A percentile compares a stretch with the other conserved stretches of the same genome.
Conservation (phyloP, 1,139 yeast genomes). For the Zygosaccharomyces sapae region DNA sequence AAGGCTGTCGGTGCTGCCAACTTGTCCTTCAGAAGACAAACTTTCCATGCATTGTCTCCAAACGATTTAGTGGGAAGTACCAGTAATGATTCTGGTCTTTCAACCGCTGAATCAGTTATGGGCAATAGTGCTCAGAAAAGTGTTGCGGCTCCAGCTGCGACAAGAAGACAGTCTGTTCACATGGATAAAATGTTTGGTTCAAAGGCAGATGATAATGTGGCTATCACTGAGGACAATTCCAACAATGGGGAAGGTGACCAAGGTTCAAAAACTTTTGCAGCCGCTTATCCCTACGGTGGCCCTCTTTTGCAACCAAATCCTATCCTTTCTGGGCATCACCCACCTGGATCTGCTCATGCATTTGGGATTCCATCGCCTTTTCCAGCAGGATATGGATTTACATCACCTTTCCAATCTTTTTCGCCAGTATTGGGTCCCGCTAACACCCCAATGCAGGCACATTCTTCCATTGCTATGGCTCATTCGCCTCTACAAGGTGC, state of each 20-base stretch:
- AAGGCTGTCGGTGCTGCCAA: constrained; percentile 19
- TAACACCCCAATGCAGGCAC: constrained; percentile 22
- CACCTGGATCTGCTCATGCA: constrained; percentile 21
- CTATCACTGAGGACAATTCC: constrained; percentile 1
- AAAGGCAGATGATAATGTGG: constrained; percentile 4
- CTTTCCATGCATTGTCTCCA: constrained; percentile 40
- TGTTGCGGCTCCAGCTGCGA: constrained; percentile 21
- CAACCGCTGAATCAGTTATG: constrained; percentile 13
- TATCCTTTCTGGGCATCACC: constrained; percentile 28
- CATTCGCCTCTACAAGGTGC: constrained; percentile 20
- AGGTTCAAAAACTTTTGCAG: constrained; percentile 22
- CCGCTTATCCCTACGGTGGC: constrained; percentile 37
- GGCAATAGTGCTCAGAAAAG: constrained; percentile 8
- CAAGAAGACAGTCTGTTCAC: constrained; percentile 32
- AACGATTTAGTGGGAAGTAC: constrained; percentile 33
- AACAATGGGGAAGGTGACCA: constrained; percentile 5
- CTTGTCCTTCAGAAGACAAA: constrained; percentile 37
- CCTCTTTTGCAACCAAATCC: constrained; percentile 33
- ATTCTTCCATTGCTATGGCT: constrained; percentile 25
- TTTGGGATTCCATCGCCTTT: constrained; percentile 34
- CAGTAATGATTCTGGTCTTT: constrained; percentile 19
- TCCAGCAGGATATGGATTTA: constrained; percentile 33
- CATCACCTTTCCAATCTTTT: constrained; percentile 34
- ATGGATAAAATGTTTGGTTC: constrained; percentile 23
- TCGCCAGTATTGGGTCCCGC: constrained; percentile 28